Evolutionary conservation across 2,329 filamentous ascomycete genomes (phyloP), one percentile per base, ranked within the genome.

Genomic region (Chaetomium olivaceum): DNA sequence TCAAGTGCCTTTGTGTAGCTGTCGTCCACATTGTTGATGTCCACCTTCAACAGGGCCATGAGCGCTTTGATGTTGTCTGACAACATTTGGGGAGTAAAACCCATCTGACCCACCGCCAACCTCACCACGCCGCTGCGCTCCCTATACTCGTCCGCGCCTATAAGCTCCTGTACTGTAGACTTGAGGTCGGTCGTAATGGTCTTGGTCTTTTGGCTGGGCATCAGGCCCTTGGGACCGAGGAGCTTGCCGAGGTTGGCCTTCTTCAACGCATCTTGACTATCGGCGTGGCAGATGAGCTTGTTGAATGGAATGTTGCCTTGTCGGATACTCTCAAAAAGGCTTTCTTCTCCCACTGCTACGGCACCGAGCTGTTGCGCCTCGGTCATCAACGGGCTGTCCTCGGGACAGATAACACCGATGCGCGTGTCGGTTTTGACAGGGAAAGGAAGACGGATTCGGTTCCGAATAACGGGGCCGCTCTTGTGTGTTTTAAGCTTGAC

Each of bases 341-440:
- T 87, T 50, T 96, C 90, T 75, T 97, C 91, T 68, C 95, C 95
- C 1, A 93, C 92, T 4, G 94, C 82, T 1, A 89, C 84, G 19
- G 95, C 96, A 62, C 95, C 96, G 0, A 91, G 90, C 11, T 86
- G 84, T 39, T 84, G 84, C 3, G 96, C 95, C 60, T 92, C 89
- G 70, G 86, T 83, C 61, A 89, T 92, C 59, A 88, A 84, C 68
- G 87, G 85, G 69, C 91, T 93, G 70, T 88, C 89, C 63, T 94
- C 90, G n/a, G 91, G 88, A 76, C 91, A 94, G 71, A 99, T 91
- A 63, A 98, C 95, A 75, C 90, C 95, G 74, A 99, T 93, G 68
- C 89, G 89, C 60, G 93, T 84, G 77, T 96, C 92, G 69, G 91
- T 96, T 77, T 92, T 91, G 70, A 98, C 91, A 4, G 93, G 90